These are phyloP conservation scores for Lasiosphaeria miniovina DNA, from an alignment of 495 filamentous ascomycete species.

Conservation along the genomic window DNA sequence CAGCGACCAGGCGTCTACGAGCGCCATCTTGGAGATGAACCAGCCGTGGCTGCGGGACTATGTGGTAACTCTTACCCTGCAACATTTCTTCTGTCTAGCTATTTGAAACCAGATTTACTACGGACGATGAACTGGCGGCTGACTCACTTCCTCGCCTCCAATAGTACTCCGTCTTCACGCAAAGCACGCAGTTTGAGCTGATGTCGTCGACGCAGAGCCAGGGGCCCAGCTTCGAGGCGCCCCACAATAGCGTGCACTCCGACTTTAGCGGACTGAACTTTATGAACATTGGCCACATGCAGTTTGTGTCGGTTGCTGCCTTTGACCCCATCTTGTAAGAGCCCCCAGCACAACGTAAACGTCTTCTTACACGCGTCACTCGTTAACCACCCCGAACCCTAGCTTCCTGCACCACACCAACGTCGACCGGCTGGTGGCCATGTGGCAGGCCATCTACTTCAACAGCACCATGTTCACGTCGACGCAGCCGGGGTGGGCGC, in stretches of 20 bases:
- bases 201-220: not conserved
- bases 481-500: conserved; percentile 15
- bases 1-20: not conserved
- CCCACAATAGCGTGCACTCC: conserved; percentile 32
- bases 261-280: conserved; percentile 15
- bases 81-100: too few relatives aligned
- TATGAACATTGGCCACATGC: conserved; percentile 21
- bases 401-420: conserved; percentile 39
- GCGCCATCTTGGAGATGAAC: not conserved
- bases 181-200: not conserved
- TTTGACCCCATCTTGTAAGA: conserved; percentile 32
- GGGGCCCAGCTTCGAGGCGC: conserved; percentile 22
- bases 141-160: too few relatives aligned
- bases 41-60: not conserved
- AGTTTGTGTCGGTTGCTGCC: conserved; percentile 21
- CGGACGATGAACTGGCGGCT: not conserved
- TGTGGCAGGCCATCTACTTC: conserved; percentile 35
- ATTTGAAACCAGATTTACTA: not conserved
- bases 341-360: not conserved
- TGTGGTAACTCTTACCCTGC: not conserved
- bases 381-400: not conserved
- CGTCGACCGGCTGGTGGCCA: conserved; percentile 41
- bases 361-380: not conserved
- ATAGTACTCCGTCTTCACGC: conserved; percentile 4
- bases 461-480: conserved; percentile 21